A percentile compares a stretch with the other conserved stretches of the same genome.
These are phyloP conservation scores for Hypoxylon sp. DNA, from an alignment of 2,329 filamentous ascomycete species.

Conservation along the genomic window DNA sequence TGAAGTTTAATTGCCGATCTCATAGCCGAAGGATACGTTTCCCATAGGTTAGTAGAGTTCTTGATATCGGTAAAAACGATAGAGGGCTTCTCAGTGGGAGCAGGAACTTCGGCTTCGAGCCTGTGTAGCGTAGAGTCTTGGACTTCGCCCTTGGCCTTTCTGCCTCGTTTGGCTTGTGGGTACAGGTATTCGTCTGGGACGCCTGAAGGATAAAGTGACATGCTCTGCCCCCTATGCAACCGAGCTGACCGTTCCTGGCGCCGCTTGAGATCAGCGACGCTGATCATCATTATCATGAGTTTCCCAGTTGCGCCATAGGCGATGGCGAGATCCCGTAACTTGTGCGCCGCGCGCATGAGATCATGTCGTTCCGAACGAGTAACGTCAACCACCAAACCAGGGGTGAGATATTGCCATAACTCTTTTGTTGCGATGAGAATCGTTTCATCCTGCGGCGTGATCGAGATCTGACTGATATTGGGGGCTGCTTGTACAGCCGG, in stretches of 20 bases:
- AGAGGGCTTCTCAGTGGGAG: constrained; percentile 89
- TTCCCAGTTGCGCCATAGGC: constrained; percentile 94
- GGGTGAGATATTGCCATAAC: constrained; percentile 94
- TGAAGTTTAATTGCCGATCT: constrained; percentile 96
- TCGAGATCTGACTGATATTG: constrained; percentile 81
- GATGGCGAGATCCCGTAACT: constrained; percentile 93
- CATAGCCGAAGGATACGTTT: constrained; percentile 95
- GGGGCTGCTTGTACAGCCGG: constrained; percentile 94
- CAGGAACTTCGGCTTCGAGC: constrained; percentile 90
- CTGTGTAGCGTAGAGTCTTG: constrained; percentile 89
- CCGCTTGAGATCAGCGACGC: constrained; percentile 90
- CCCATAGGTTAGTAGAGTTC: constrained; percentile 96
- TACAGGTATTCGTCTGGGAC: constrained; percentile 78
- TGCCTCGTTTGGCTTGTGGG: constrained; percentile 74
- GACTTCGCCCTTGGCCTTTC: constrained; percentile 73
- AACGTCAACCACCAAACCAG: constrained; percentile 92
- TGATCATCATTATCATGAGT: constrained; percentile 99
- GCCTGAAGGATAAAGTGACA: constrained; percentile 85
- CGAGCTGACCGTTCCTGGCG: constrained; percentile 78
- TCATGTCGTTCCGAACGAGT: constrained; percentile 88
- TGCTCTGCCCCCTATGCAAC: constrained; percentile 82
- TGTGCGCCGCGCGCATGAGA: constrained; percentile 94
- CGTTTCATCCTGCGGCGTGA: constrained; percentile 93
- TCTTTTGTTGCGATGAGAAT: constrained; percentile 92
- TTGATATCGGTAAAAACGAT: constrained; percentile 99